Percentiles rank a stretch among this genome's conserved stretches.
phyloP scores from a whole-genome alignment of 345 rosid genomes.

The Populus alba region DNA sequence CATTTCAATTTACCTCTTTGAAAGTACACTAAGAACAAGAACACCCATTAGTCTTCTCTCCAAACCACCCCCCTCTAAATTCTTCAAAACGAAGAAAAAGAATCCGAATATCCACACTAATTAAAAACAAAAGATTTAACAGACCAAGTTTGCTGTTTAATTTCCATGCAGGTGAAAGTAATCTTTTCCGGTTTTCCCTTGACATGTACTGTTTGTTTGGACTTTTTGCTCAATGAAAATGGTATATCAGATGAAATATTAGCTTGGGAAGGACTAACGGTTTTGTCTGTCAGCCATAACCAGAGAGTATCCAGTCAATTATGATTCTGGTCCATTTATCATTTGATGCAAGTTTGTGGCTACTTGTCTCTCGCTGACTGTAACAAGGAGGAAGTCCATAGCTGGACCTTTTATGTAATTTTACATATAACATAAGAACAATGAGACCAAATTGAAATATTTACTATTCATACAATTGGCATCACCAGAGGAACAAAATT shows the following conservation, averaged over 20 bases:
- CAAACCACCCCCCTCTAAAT: background rate
- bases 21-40: too few species aligned
- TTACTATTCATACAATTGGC: too few species aligned
- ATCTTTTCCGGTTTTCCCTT: slow-evolving; percentile 1
- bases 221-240: slow-evolving; percentile 55
- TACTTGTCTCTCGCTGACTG: background rate
- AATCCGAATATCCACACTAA: background rate
- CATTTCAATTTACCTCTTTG: too few species aligned
- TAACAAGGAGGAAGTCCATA: background rate
- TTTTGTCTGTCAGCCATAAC: slow-evolving; percentile 66
- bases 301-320: slow-evolving; percentile 40
- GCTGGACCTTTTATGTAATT: background rate
- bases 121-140: slow-evolving; percentile 33
- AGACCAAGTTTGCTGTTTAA: slow-evolving; percentile 45
- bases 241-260: slow-evolving; percentile 58
- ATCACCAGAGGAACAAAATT: too few species aligned
- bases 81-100: background rate
- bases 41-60: background rate
- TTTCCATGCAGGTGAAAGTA: slow-evolving; percentile 49
- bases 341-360: background rate
- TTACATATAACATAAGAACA: too few species aligned
- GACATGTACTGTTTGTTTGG: background rate
- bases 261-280: slow-evolving; percentile 70
- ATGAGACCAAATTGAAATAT: too few species aligned
- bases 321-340: background rate